A percentile compares a stretch with the other conserved stretches of the same genome.
These are phyloP conservation scores for Massarina eburnea DNA, from an alignment of 2,329 filamentous ascomycete genomes.

Conservation along the genomic window DNA sequence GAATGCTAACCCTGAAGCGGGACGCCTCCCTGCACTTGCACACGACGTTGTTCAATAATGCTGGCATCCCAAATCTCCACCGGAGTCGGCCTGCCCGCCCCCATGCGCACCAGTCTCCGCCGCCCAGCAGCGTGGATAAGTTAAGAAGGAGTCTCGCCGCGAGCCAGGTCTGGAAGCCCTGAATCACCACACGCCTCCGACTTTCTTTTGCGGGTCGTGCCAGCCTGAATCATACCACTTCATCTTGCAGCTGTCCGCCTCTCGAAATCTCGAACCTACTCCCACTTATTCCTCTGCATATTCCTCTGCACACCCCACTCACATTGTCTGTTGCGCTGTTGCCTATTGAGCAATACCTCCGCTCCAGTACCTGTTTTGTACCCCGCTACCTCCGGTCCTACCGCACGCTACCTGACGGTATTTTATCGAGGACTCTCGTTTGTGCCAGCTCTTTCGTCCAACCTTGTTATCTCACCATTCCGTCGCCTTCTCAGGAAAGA, in stretches of 20 bases:
- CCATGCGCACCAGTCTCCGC: conserved; percentile 28
- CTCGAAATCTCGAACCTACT: too few species aligned
- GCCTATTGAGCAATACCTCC: too few species aligned
- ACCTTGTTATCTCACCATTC: neutral
- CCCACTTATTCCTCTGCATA: too few species aligned
- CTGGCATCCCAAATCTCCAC: conserved; percentile 22
- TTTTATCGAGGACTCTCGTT: neutral
- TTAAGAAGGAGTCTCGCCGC: conserved; percentile 19
- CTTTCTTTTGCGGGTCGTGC: neutral
- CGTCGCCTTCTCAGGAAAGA: conserved; percentile 7
- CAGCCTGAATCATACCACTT: too few species aligned
- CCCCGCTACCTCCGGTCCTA: too few species aligned
- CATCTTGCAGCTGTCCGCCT: too few species aligned
- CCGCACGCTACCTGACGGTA: too few species aligned
- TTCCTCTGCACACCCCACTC: too few species aligned
- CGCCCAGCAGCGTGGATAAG: conserved; percentile 32
- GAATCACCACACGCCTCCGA: neutral
- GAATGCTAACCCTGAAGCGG: conserved; percentile 21
- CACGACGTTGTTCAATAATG: conserved; percentile 11
- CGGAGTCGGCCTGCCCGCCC: conserved; percentile 18
- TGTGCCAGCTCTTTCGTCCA: conserved; percentile 8
- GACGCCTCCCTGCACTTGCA: conserved; percentile 15
- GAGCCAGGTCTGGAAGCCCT: neutral
- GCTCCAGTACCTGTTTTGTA: too few species aligned
- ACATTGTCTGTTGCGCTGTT: too few species aligned